Conservation (phyloP, 345 rosid genomes). For the Linum tenue region DNA sequence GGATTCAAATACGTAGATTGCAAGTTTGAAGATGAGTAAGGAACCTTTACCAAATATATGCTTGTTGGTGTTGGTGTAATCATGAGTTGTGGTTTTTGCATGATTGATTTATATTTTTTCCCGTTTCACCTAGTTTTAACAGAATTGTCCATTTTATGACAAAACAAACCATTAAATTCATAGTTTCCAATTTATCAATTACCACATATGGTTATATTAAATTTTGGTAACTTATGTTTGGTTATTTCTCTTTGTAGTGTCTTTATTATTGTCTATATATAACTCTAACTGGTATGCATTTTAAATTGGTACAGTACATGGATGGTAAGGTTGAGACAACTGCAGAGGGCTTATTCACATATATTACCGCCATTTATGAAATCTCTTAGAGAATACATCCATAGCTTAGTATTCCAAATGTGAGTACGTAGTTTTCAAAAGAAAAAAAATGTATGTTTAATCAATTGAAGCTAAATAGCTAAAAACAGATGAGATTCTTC, state of each 20-base stretch:
- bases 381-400: background rate
- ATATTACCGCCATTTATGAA: background rate
- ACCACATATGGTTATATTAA: no score
- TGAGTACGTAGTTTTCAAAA: background rate
- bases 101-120: background rate
- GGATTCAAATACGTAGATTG: conserved; percentile 33
- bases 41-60: background rate
- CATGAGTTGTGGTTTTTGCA: background rate
- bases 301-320: background rate
- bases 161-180: no score
- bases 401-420: background rate
- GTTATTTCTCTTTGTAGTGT: no score
- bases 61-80: background rate
- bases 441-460: background rate
- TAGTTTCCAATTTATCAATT: no score
- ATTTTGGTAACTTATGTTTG: no score
- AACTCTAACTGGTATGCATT: no score
- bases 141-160: no score
- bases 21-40: conserved; percentile 68
- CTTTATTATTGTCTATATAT: no score
- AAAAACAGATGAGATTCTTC: no score
- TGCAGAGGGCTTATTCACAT: background rate
- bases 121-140: no score
- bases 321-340: background rate
- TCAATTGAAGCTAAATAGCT: no score